Evolutionary conservation across 2,329 filamentous ascomycete genomes (phyloP).

Genomic region (Zymoseptoria ardabiliae): DNA sequence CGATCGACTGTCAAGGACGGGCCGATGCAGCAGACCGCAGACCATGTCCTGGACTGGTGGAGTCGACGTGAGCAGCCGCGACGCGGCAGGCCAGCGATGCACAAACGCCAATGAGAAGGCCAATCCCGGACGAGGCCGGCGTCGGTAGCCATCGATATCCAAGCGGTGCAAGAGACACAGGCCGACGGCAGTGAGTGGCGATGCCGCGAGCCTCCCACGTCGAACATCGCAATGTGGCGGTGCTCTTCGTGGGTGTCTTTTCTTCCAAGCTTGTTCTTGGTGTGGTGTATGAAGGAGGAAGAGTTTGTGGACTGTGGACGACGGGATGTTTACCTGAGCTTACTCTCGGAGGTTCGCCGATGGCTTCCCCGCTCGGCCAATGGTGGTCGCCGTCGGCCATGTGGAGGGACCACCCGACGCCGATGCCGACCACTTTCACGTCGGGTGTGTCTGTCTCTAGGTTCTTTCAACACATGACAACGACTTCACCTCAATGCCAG

Average conservation of each 20-base stretch:
- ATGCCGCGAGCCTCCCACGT: background rate
- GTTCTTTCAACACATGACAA: background rate
- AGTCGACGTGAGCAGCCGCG: background rate
- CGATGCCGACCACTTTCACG: background rate
- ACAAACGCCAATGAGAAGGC: constrained; percentile 5
- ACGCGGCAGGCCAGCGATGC: constrained; percentile 5
- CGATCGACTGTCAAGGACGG: constrained; percentile 13
- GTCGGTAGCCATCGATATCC: constrained; percentile 31
- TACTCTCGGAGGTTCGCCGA: background rate
- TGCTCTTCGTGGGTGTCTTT: background rate
- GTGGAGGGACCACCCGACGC: background rate
- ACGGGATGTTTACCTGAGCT: too few relatives aligned
- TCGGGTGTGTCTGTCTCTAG: too few relatives aligned
- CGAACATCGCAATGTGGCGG: background rate
- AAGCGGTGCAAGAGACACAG: constrained; percentile 6
- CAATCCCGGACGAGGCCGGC: background rate
- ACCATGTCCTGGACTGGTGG: constrained; percentile 3
- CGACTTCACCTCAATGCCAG: background rate
- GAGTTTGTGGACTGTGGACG: background rate
- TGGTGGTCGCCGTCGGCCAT: background rate
- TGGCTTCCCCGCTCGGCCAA: background rate
- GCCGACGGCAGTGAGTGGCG: constrained; percentile 1
- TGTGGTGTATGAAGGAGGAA: background rate
- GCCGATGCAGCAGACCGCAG: constrained; percentile 11
- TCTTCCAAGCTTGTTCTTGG: too few relatives aligned